phyloP scores from a whole-genome alignment of 352 stramenopile species.

The Pythium aristosporum region DNA sequence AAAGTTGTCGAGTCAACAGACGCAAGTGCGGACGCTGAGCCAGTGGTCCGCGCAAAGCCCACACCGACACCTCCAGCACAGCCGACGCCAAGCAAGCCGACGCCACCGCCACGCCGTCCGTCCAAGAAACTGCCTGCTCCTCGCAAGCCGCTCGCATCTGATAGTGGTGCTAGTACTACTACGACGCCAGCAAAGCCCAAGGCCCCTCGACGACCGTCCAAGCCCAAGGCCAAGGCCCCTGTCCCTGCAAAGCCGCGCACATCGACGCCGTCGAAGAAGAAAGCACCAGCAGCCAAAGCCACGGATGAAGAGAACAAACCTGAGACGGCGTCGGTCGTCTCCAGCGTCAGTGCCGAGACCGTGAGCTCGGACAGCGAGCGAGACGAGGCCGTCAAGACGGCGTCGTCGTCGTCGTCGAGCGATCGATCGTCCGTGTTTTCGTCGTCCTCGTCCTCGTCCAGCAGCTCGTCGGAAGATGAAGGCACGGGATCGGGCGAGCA shows the following conservation, averaged over 20 bases:
- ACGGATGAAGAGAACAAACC: background rate
- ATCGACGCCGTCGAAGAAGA: constrained; percentile 5
- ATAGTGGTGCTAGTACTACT: background rate
- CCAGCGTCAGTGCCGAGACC: constrained; percentile 19
- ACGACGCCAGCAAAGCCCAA: constrained; percentile 2
- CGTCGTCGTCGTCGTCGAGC: constrained; percentile 40
- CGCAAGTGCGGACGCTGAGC: background rate
- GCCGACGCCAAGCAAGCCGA: background rate
- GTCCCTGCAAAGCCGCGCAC: constrained; percentile 10
- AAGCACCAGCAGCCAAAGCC: background rate
- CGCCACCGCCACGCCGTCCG: constrained; percentile 8
- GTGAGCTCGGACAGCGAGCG: constrained; percentile 25
- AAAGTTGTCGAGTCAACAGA: constrained; percentile 8
- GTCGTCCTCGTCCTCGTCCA: constrained; percentile 43
- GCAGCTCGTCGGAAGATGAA: constrained; percentile 51
- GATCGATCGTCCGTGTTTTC: constrained; percentile 36
- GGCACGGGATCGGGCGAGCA: background rate
- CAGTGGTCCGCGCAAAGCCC: constrained; percentile 6
- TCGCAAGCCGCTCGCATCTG: constrained; percentile 12
- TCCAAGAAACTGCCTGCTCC: constrained; percentile 21
- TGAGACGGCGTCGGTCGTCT: background rate
- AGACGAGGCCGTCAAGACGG: constrained; percentile 36
- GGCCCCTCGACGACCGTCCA: constrained; percentile 2
- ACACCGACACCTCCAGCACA: background rate
- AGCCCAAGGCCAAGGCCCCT: constrained; percentile 1